Evolutionary conservation across 2,329 filamentous ascomycete species (phyloP).

Genomic region (Sphaerostilbella broomeana): DNA sequence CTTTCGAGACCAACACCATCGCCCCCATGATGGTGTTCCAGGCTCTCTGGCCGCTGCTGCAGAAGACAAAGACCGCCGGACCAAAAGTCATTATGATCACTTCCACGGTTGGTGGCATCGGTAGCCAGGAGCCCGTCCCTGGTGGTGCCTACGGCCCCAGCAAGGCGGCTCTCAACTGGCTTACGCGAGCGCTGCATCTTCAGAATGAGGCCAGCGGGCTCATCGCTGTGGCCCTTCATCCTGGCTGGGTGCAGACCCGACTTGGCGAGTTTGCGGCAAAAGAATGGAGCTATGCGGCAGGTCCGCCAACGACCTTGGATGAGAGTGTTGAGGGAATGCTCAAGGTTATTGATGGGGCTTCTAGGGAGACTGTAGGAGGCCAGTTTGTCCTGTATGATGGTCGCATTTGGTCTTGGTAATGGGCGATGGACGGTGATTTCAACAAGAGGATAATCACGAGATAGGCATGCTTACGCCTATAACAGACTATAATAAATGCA

Average conservation of each 20-base stretch:
- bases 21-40: conserved; percentile 31
- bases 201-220: conserved; percentile 20
- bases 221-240: conserved; percentile 29
- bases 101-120: conserved; percentile 30
- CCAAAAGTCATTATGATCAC: conserved; percentile 33
- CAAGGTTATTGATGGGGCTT: conserved; percentile 29
- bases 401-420: too few relatives aligned
- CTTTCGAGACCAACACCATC: conserved; percentile 40
- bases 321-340: conserved; percentile 28
- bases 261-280: conserved; percentile 26
- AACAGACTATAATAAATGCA: too few relatives aligned
- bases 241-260: conserved; percentile 31
- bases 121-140: conserved; percentile 24
- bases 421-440: too few relatives aligned
- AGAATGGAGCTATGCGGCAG: conserved; percentile 24
- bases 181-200: conserved; percentile 23
- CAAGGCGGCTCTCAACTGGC: conserved; percentile 31
- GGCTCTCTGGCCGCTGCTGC: conserved; percentile 31
- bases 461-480: too few relatives aligned
- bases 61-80: conserved; percentile 12
- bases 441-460: too few relatives aligned
- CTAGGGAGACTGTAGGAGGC: conserved; percentile 22
- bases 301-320: conserved; percentile 23
- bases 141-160: conserved; percentile 31
- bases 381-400: too few relatives aligned